Base-by-base conservation (phyloP, 2,329 filamentous ascomycete genomes). In the Cordyceps cateniannulata region DNA sequence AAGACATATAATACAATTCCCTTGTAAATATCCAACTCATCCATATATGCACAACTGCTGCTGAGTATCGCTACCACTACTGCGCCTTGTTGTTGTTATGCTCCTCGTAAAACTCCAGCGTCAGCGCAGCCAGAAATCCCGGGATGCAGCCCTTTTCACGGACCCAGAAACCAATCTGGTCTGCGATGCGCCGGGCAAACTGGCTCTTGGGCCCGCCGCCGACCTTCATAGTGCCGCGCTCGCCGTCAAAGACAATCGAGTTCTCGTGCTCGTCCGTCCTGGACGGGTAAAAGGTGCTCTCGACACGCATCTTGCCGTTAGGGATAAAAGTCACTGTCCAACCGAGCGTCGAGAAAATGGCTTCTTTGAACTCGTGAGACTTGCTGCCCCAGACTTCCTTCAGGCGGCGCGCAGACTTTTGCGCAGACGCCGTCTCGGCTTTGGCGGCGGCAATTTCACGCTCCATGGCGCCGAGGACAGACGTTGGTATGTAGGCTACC, bases 201-300 rank as follows among this genome's bases (percentile, higher is more conserved):
- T 85, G 81, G 70, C 91, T 96, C 70, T 90, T 84, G 1, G 92
- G 90, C 0, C 95, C 95, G 1, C 95, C 95, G 38, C 88, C 90
- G 61, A 99, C 90, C 81, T 99, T 99, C 95, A 99, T 99, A 1
- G 93, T 97, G 8, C 93, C 95, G 62, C 89, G 87, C 76, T 97
- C 92, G 56, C 92, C 92, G 73, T 96, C 92, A 72, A 97, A 97
- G 0, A 96, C 85, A 63, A 89, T 87, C 61, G 82, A 85, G 66
- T 88, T 87, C 72, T 88, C 86, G 71, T 91, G 85, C 69, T 89
- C 86, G 60, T 89, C 85, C 71, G 72, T 85, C 76, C 63, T 74
- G 2, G 84, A 87, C 0, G 92, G 88, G 70, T 89, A 90, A 70
- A 93, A 96, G 65, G 93, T 89, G 62, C 84, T 89, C 59, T 93